Base-by-base conservation (phyloP, 495 filamentous ascomycete species). In the Schizothecium vesticola region DNA sequence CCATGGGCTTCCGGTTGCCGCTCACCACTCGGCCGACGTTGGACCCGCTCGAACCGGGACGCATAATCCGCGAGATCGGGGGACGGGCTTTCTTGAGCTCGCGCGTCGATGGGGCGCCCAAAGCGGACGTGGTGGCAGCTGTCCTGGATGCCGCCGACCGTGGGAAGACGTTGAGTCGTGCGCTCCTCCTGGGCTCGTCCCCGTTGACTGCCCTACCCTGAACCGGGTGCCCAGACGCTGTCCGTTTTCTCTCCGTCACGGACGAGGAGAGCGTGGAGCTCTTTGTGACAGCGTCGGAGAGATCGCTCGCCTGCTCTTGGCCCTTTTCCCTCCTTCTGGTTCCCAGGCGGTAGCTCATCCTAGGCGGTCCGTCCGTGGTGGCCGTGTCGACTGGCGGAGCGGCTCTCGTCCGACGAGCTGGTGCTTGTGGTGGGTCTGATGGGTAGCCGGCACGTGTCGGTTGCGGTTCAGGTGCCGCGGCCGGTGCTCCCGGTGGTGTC, bases 11-110 rank as follows among this genome's bases (percentile, higher is more conserved):
- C 57, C 90, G 82, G 72, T 94, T 96, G 24, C 93, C 93, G 72
- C 93, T 97, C 33, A 97, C 92, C 62, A 93, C 91, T 66, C 93
- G 86, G 21, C 91, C 91, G 24, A 94, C 89, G 64, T 84, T 91
- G 5, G 90, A 85, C 12, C 83, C 81, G 65, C 86, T 84, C 2
- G 84, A 82, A 16, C 80, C 81, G 31, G 83, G 84, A 9, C 85
- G 78, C 67, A 81, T 76, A 36, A 84, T 84, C 61, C 80, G 78
- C 51, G 83, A 83, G 36, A 85, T 78, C 2, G 87, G 89, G 66
- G 90, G 88, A 70, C 87, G 90, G 63, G 88, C 87, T 80, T 93
- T 94, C 75, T 90, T 91, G 70, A 93, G 74, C 72, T 97, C 92
- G 67, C 91, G 82, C 56, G 86, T 84, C 61, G 90, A 88, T 69